Evolutionary conservation across 306 rosid species (phyloP), one percentile per base, ranked within the genome.

Genomic region (Vicia villosa): DNA sequence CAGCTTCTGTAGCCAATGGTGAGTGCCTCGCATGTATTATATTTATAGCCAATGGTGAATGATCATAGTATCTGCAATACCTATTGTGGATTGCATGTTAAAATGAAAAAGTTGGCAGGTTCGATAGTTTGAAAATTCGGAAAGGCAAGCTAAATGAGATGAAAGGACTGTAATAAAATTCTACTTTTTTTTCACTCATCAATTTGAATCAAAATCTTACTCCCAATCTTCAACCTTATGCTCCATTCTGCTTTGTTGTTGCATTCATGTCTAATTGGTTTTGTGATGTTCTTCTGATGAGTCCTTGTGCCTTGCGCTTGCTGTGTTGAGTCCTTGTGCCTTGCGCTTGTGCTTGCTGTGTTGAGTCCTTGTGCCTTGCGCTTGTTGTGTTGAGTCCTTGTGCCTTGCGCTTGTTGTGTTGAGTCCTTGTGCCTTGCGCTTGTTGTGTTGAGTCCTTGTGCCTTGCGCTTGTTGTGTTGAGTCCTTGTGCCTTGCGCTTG

Each of bases 171-270:
- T 36, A 5, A 28, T 37, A 11, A 43, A 6, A 14, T 14, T 46
- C 40, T 37, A 59, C n/a, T 61, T 62, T 26, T 22, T 60, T 65
- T 61, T 63, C 60, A 13, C 13, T 65, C 59, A 21, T 59, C 21
- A 49, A 49, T 65, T 34, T 34, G 10, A 34, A 34, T 38, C 67
- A 38, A 45, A 32, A 20, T 43, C 66, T 70, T 47, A 38, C 9
- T 41, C 70, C 38, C 15, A 19, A 42, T 20, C 49, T 66, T 49
- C 67, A 49, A 9, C 20, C 46, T 76, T 71, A n/a, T 61, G 12
- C 37, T 77, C 22, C 28, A 61, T 71, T 66, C 20, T 67, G 36
- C 26, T 73, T 34, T 76, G 45, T 55, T 30, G 45, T 47, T 10
- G 5, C 75, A 11, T 60, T 81, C 22, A 26, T 15, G 20, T 72